Evolutionary conservation across 345 rosid genomes (phyloP).

Genomic region (Gynandropsis gynandra): DNA sequence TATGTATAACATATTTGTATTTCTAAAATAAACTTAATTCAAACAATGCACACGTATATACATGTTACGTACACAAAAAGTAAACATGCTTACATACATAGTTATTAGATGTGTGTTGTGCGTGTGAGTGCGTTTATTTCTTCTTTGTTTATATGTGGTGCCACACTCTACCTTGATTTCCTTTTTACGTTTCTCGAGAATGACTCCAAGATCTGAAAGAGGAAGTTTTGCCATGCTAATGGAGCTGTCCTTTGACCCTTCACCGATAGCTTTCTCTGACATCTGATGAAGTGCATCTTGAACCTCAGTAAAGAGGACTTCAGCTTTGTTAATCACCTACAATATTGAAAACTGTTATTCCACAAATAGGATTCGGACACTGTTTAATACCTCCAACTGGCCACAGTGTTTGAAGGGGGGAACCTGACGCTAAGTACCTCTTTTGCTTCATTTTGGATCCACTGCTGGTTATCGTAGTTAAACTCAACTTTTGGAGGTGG

Average conservation of each 20-base stretch:
- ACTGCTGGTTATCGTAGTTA: slow-evolving; percentile 63
- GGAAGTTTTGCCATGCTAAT: slow-evolving; percentile 31
- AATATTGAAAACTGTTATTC: slow-evolving; percentile 21
- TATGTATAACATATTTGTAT: slow-evolving; percentile 2
- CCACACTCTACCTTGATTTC: slow-evolving; percentile 63
- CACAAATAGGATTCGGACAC: slow-evolving; percentile 11
- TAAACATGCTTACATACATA: no score
- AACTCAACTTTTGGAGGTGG: slow-evolving; percentile 82
- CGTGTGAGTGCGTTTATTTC: slow-evolving; percentile 2
- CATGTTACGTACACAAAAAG: slow-evolving; percentile 3
- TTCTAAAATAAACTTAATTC: no score
- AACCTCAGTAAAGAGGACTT: slow-evolving; percentile 59
- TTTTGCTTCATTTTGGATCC: slow-evolving; percentile 72
- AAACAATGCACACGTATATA: no score
- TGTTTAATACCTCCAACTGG: slow-evolving; percentile 1
- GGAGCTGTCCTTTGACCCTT: slow-evolving; percentile 28
- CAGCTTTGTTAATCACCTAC: slow-evolving; percentile 53
- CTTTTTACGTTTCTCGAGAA: slow-evolving; percentile 55
- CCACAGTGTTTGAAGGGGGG: no score
- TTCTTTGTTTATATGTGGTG: slow-evolving; percentile 16
- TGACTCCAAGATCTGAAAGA: slow-evolving; percentile 50
- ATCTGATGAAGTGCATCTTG: slow-evolving; percentile 49
- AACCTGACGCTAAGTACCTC: slow-evolving; percentile 41
- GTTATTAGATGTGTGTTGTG: slow-evolving; percentile 1
- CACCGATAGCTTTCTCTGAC: slow-evolving; percentile 37